phyloP scores from a whole-genome alignment of 1,139 yeast species.

The Taiozyma onychis region DNA sequence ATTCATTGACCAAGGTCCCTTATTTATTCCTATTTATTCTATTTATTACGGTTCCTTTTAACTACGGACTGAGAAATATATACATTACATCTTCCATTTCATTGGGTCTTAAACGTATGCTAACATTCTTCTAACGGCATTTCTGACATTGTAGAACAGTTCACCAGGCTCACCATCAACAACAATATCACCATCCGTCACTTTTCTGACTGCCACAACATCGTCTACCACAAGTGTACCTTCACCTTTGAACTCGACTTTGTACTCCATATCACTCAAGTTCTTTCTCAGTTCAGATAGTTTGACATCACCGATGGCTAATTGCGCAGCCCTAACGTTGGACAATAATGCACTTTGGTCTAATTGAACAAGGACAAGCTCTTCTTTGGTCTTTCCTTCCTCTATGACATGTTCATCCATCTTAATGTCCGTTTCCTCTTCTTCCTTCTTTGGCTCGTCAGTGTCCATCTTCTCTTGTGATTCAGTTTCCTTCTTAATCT shows the following conservation, averaged over 20 bases:
- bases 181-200: constrained; percentile 73
- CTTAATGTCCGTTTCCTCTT: constrained; percentile 10
- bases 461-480: constrained; percentile 6
- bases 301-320: constrained; percentile 86
- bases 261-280: constrained; percentile 43
- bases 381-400: constrained; percentile 10
- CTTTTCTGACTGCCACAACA: constrained; percentile 66
- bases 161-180: constrained; percentile 80
- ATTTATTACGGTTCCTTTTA: background rate
- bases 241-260: constrained; percentile 88
- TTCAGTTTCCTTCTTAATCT: constrained; percentile 15
- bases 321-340: constrained; percentile 25
- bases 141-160: constrained; percentile 75
- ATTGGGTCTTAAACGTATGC: constrained; percentile 51
- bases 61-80: background rate
- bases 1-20: background rate
- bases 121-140: constrained; percentile 68
- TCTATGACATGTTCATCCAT: constrained; percentile 4
- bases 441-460: constrained; percentile 4
- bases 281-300: constrained; percentile 74
- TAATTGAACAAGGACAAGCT: constrained; percentile 19
- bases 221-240: constrained; percentile 88
- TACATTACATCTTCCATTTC: background rate
- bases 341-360: constrained; percentile 16
- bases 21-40: constrained; percentile 4